Evolutionary conservation across 73 alveolate species (phyloP).

Genomic region (Symbiodinium pilosum): DNA sequence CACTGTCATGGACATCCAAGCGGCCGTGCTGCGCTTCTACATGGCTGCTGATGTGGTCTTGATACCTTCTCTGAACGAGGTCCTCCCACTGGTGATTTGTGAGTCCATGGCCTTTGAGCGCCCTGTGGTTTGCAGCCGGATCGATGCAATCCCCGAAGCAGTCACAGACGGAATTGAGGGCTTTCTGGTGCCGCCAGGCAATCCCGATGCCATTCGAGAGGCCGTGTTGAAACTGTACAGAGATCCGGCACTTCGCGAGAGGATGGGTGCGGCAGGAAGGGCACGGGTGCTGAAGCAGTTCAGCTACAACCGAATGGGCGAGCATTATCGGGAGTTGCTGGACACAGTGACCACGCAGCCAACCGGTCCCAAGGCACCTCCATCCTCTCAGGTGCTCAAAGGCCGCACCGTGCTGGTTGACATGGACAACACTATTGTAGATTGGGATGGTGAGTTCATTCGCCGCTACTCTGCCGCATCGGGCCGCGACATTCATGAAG

Average conservation of each 20-base stretch:
- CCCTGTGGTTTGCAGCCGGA: conserved; percentile 69
- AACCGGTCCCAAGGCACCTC: neutral
- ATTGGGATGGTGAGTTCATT: conserved; percentile 77
- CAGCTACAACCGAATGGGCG: conserved; percentile 64
- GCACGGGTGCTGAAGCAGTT: conserved; percentile 41
- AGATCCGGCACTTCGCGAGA: neutral
- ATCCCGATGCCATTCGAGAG: conserved; percentile 14
- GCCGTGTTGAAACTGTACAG: conserved; percentile 42
- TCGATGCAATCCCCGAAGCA: conserved; percentile 78
- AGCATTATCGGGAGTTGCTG: conserved; percentile 52
- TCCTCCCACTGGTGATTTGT: conserved; percentile 72
- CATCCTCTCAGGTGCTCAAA: neutral
- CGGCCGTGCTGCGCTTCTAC: conserved; percentile 77
- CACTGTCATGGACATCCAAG: conserved; percentile 82
- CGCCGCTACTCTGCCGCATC: conserved; percentile 39
- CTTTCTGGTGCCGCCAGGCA: conserved; percentile 50
- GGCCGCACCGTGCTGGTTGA: conserved; percentile 65
- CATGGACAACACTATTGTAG: conserved; percentile 82
- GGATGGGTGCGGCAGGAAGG: neutral
- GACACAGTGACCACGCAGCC: neutral
- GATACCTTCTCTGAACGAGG: conserved; percentile 65
- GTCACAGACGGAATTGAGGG: conserved; percentile 56
- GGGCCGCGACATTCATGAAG: too few species aligned
- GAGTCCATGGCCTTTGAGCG: conserved; percentile 80
- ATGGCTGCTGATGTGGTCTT: conserved; percentile 84